phyloP scores from a whole-genome alignment of 2,329 filamentous ascomycete species.

The Colletotrichum filicis region DNA sequence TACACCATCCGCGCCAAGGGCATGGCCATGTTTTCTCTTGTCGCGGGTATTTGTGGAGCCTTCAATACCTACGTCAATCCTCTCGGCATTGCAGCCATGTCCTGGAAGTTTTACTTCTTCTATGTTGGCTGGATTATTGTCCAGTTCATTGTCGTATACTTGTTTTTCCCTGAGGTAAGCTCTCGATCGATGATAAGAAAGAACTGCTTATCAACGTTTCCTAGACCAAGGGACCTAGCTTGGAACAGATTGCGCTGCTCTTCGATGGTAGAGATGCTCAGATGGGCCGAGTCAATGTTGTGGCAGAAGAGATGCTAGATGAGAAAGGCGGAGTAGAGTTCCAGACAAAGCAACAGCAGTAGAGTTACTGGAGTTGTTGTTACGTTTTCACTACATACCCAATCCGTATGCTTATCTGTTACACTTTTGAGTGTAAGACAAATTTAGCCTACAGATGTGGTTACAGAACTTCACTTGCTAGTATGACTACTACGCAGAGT shows the following conservation, averaged over 20 bases:
- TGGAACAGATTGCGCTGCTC: constrained; percentile 37
- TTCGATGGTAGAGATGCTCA: constrained; percentile 34
- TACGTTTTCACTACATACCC: background rate
- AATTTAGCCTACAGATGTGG: background rate
- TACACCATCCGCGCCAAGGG: constrained; percentile 63
- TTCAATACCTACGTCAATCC: constrained; percentile 58
- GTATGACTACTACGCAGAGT: background rate
- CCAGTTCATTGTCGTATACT: constrained; percentile 52
- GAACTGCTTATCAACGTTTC: background rate
- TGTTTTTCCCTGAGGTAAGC: constrained; percentile 36
- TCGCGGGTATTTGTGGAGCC: constrained; percentile 30
- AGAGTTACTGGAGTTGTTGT: background rate
- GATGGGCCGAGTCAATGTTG: constrained; percentile 17
- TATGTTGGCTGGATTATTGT: constrained; percentile 53
- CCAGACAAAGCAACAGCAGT: constrained; percentile 8
- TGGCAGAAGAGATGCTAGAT: constrained; percentile 29
- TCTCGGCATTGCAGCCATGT: constrained; percentile 59
- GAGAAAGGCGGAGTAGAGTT: constrained; percentile 12
- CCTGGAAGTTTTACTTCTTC: constrained; percentile 68
- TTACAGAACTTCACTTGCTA: background rate
- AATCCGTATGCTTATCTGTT: background rate
- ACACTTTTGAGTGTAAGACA: background rate
- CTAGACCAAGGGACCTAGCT: constrained; percentile 35
- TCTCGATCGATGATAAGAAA: fast-evolving
- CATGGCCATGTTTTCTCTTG: constrained; percentile 45